phyloP scores from a whole-genome alignment of 768 basidiomycete species.

The Lactarius quietus region DNA sequence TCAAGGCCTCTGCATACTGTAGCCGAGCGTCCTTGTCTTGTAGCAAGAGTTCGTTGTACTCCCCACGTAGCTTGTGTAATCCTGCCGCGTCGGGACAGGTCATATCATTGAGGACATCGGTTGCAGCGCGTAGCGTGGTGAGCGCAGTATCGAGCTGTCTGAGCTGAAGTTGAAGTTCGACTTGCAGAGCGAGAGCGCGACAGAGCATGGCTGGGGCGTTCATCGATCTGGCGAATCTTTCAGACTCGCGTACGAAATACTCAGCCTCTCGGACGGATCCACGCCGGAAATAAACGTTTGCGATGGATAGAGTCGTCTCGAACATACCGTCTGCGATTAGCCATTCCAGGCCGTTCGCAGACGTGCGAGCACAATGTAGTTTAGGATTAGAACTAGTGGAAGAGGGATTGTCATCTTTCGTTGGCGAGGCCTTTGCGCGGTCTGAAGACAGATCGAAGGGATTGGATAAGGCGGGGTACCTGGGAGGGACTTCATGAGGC shows the following conservation, averaged over 20 bases:
- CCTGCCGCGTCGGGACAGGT: constrained; percentile 57
- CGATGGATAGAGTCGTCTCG: constrained; percentile 58
- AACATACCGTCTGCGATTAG: constrained; percentile 70
- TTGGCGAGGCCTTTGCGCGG: constrained; percentile 42
- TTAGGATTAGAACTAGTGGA: constrained; percentile 22
- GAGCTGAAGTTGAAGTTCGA: constrained; percentile 66
- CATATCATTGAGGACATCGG: constrained; percentile 43
- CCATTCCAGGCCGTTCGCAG: constrained; percentile 66
- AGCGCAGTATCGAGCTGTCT: constrained; percentile 56
- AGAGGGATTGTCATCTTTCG: constrained; percentile 30
- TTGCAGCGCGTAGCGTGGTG: constrained; percentile 50
- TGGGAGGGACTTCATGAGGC: constrained; percentile 32
- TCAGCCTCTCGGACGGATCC: constrained; percentile 85
- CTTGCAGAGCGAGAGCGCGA: constrained; percentile 62
- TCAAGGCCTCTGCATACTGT: constrained; percentile 53
- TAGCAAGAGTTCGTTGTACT: constrained; percentile 44
- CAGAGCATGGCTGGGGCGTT: constrained; percentile 62
- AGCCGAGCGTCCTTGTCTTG: constrained; percentile 46
- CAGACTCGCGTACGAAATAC: constrained; percentile 76
- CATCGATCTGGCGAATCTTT: constrained; percentile 65
- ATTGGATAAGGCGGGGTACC: constrained; percentile 42
- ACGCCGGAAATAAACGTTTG: constrained; percentile 59
- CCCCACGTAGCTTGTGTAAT: constrained; percentile 52
- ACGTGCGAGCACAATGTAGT: constrained; percentile 29
- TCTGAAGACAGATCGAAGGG: constrained; percentile 52